These are phyloP conservation scores for Jamesozyma jinghongensis DNA, from an alignment of 805 yeast genomes.

Conservation along the genomic window DNA sequence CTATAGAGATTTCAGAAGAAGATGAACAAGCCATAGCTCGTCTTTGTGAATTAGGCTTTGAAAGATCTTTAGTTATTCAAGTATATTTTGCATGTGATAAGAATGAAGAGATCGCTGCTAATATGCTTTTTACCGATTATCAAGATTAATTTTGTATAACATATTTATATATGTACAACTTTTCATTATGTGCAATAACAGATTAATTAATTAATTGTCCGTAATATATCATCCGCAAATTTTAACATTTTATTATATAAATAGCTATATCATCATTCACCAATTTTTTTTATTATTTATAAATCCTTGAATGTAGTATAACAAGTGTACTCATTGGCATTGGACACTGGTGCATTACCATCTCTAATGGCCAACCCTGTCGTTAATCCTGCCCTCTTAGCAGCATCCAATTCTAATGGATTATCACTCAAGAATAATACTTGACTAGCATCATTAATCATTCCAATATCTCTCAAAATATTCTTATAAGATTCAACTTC, in stretches of 20 bases:
- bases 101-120: slow-evolving; percentile 94
- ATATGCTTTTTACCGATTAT: slow-evolving; percentile 65
- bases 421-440: slow-evolving; percentile 75
- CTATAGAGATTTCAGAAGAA: slow-evolving; percentile 58
- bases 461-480: slow-evolving; percentile 40
- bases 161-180: not conserved
- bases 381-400: slow-evolving; percentile 51
- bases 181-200: no score
- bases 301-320: slow-evolving; percentile 6
- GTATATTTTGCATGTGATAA: slow-evolving; percentile 97
- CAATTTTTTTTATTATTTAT: not conserved
- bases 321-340: slow-evolving; percentile 2
- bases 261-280: not conserved
- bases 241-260: not conserved
- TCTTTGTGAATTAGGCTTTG: slow-evolving; percentile 88
- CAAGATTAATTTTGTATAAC: slow-evolving; percentile 18
- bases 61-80: slow-evolving; percentile 76
- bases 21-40: slow-evolving; percentile 87
- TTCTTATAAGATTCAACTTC: slow-evolving; percentile 47
- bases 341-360: slow-evolving; percentile 51
- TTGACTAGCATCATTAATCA: slow-evolving; percentile 15
- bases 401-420: slow-evolving; percentile 68
- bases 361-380: slow-evolving; percentile 57
- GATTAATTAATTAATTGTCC: no score
- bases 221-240: no score